phyloP scores from a whole-genome alignment of 768 basidiomycete species.

The Boletus insuetus region DNA sequence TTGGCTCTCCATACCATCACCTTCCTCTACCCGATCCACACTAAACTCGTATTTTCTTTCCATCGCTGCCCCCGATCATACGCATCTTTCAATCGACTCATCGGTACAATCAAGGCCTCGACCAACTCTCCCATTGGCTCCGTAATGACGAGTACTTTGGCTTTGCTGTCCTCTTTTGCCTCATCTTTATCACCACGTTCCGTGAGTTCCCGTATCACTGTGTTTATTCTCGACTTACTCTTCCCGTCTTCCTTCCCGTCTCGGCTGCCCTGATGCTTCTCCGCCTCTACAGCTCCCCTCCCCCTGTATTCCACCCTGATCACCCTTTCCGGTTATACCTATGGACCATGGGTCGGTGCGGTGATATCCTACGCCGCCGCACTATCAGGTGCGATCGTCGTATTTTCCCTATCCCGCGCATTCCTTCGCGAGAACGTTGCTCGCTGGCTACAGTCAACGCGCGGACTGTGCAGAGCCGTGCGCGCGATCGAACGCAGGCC shows the following conservation, averaged over 20 bases:
- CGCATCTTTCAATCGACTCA: background rate
- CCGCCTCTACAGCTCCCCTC: conserved; percentile 61
- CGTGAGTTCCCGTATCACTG: conserved; percentile 49
- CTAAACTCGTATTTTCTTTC: conserved; percentile 1
- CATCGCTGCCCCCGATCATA: background rate
- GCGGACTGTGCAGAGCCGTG: conserved; percentile 75
- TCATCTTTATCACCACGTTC: conserved; percentile 86
- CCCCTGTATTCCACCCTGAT: conserved; percentile 94
- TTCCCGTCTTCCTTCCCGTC: conserved; percentile 1
- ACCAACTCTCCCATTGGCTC: conserved; percentile 77
- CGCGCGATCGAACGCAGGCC: conserved; percentile 86
- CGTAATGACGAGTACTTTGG: conserved; percentile 70
- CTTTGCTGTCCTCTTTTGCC: conserved; percentile 71
- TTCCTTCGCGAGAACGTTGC: conserved; percentile 71
- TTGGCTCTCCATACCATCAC: background rate
- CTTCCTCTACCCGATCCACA: background rate
- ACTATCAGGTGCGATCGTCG: conserved; percentile 77
- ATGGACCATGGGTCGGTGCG: conserved; percentile 80
- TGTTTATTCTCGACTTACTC: conserved; percentile 8
- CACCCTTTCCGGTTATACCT: conserved; percentile 88
- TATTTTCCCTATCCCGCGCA: conserved; percentile 76
- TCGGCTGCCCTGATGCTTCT: conserved; percentile 9
- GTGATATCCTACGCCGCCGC: conserved; percentile 86
- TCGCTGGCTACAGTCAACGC: conserved; percentile 67
- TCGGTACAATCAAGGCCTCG: conserved; percentile 55